phyloP scores from a whole-genome alignment of 345 rosid genomes.

The Salix exigua region DNA sequence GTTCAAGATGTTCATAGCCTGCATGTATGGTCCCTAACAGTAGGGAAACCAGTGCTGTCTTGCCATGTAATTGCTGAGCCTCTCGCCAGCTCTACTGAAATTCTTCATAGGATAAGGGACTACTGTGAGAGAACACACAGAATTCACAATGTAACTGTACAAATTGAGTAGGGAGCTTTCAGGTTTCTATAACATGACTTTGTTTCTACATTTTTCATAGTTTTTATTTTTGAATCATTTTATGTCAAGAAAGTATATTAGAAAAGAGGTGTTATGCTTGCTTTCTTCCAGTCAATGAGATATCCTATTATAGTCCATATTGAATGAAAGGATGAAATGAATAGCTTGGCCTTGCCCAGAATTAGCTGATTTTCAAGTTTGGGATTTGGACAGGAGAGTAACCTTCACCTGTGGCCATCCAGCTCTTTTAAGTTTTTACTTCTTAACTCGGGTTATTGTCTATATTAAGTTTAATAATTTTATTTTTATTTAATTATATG shows the following conservation, averaged over 20 bases:
- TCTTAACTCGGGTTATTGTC: too few relatives aligned
- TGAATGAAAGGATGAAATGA: background rate
- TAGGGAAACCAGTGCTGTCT: constrained; percentile 56
- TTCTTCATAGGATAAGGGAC: constrained; percentile 45
- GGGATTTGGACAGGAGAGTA: background rate
- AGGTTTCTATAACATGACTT: background rate
- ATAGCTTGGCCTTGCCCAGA: background rate
- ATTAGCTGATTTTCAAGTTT: background rate
- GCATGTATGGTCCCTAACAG: constrained; percentile 78
- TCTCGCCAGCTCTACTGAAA: constrained; percentile 41
- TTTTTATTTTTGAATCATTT: background rate
- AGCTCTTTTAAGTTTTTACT: too few relatives aligned
- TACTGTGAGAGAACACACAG: constrained; percentile 49
- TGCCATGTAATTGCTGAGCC: constrained; percentile 64
- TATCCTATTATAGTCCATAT: background rate
- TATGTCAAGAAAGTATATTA: background rate
- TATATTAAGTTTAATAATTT: too few relatives aligned
- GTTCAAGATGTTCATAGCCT: constrained; percentile 59
- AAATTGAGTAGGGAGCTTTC: constrained; percentile 44
- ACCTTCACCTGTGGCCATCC: background rate
- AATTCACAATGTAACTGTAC: constrained; percentile 67
- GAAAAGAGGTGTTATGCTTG: background rate
- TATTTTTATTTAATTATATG: too few relatives aligned
- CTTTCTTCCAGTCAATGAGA: background rate
- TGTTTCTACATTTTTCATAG: background rate